Base-by-base conservation (phyloP, 2,329 filamentous ascomycete species). In the Penicillium sp. region DNA sequence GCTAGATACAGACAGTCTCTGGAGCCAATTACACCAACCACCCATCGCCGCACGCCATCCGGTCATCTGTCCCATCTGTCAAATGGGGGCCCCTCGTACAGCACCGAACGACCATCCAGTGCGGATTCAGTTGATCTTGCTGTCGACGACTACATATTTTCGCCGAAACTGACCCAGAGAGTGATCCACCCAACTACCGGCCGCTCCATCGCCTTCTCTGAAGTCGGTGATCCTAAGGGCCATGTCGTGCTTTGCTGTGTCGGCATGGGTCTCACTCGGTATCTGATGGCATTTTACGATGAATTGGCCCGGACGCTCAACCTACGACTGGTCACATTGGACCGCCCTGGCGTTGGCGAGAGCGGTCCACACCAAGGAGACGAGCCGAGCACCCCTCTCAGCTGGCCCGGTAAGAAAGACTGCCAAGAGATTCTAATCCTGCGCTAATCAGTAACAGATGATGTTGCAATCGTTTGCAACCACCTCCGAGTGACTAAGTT, bases 231-330 rank as follows among this genome's bases (percentile, higher is more conserved):
- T 71, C 87, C 92, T 0, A 85, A 93, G 42, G 94, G 94, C 1
- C 93, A 89, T 63, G 93, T 92, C 3, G 90, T 99, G 2, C 92
- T 99, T 65, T 95, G 94, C 71, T 99, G 94, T 68, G 92, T 99
- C 3, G 94, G 94, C 20, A 99, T 99, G 94, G 94, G 94, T 0
- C 76, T 99, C 66, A 99, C 94, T 11, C 85, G 94, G 74, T 99
- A 94, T 71, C 89, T 99, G 57, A 97, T 91, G 58, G 92, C 92
- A 0, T 99, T 99, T 71, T 99, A 97, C 70, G 94, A 99, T 71
- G 94, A 99, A 72, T 80, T 99, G 51, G 94, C 94, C 2, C 78
- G 90, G 67, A 96, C 92, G 0, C 78, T 99, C 57, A 94, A 91
- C 72, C 76, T 99, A 55, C 86, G 94, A 20, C 81, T 99, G 50